Percentiles rank a stretch among this genome's conserved stretches.
phyloP scores from a whole-genome alignment of 108 stramenopile genomes.

The Cyclotella sp. region DNA sequence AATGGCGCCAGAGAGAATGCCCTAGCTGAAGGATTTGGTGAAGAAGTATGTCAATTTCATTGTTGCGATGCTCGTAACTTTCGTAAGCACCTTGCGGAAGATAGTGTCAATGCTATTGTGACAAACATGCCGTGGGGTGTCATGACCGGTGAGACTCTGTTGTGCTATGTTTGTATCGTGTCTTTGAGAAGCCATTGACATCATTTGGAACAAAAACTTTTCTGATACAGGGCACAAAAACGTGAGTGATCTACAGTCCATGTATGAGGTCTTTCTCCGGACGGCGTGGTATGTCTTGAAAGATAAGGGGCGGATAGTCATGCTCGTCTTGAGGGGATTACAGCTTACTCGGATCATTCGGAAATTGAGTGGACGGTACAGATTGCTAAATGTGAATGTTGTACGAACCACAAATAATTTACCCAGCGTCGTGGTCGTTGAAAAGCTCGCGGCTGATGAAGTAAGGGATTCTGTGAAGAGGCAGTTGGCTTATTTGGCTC shows the following conservation, averaged over 20 bases:
- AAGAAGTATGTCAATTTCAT: constrained; percentile 60
- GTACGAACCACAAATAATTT: constrained; percentile 76
- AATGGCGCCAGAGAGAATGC: constrained; percentile 71
- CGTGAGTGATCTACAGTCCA: constrained; percentile 65
- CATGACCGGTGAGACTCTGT: constrained; percentile 52
- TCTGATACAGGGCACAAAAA: constrained; percentile 58
- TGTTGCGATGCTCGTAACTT: constrained; percentile 70
- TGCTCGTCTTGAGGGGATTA: constrained; percentile 73
- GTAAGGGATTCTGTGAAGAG: constrained; percentile 65
- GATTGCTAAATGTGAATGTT: constrained; percentile 61
- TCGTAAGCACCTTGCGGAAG: constrained; percentile 58
- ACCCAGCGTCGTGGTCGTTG: constrained; percentile 71
- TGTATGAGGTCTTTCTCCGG: constrained; percentile 76
- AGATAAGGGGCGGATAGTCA: constrained; percentile 61
- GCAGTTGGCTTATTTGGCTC: constrained; percentile 65
- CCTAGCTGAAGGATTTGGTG: constrained; percentile 53
- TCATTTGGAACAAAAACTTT: too few relatives aligned
- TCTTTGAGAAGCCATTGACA: too few relatives aligned
- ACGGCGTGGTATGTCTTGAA: constrained; percentile 72
- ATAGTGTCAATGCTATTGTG: constrained; percentile 66
- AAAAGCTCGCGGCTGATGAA: constrained; percentile 63
- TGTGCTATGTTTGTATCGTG: too few relatives aligned
- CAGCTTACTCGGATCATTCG: constrained; percentile 73
- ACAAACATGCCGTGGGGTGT: constrained; percentile 75
- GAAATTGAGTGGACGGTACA: constrained; percentile 68